Evolutionary conservation across 305 asterid genomes (phyloP).

Genomic region (Plantago rigida): DNA sequence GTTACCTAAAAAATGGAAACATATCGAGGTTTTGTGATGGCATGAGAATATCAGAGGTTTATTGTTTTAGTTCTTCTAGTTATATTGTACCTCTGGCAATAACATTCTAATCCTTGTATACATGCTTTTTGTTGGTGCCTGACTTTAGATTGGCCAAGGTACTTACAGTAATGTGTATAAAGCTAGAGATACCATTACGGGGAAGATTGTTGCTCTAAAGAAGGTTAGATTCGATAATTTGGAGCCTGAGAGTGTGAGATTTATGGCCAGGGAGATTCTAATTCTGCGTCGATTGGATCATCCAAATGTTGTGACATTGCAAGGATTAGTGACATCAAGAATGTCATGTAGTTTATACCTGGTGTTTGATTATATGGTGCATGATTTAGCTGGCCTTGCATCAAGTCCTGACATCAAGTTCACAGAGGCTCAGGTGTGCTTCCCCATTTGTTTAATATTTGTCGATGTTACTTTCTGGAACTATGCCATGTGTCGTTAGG

Average conservation of each 20-base stretch:
- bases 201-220: conserved; percentile 67
- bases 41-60: too few relatives aligned
- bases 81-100: conserved; percentile 19
- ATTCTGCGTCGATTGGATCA: conserved; percentile 81
- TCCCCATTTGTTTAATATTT: conserved; percentile 13
- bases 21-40: too few relatives aligned
- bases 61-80: conserved; percentile 18
- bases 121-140: conserved; percentile 20
- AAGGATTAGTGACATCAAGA: conserved; percentile 73
- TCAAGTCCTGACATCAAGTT: conserved; percentile 69
- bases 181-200: conserved; percentile 64
- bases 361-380: conserved; percentile 79
- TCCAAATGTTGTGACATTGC: conserved; percentile 72
- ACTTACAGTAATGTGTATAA: conserved; percentile 87
- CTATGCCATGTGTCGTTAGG: too few relatives aligned
- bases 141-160: conserved; percentile 79
- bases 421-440: conserved; percentile 73
- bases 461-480: too few relatives aligned
- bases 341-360: conserved; percentile 84
- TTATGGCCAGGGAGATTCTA: conserved; percentile 92
- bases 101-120: conserved; percentile 20
- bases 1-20: too few relatives aligned
- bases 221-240: conserved; percentile 81
- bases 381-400: conserved; percentile 83
- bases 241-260: conserved; percentile 89